These are phyloP conservation scores for Ensete glaucum DNA, from an alignment of 176 grass and related monocot genomes.

Conservation along the genomic window DNA sequence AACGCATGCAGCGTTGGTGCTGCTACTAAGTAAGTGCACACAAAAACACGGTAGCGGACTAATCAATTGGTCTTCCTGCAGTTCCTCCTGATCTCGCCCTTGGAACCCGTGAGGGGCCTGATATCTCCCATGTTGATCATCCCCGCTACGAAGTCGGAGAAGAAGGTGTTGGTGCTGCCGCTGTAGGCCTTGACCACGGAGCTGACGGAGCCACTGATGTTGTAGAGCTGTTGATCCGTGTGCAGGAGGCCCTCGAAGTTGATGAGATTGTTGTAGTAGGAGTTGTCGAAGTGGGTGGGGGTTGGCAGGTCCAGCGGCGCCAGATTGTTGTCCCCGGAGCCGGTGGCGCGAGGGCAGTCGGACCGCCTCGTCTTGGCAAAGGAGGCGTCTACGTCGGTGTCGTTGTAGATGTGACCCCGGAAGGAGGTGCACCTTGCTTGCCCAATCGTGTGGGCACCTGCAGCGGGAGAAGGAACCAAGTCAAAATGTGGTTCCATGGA, in stretches of 20 bases:
- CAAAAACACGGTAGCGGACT: no score
- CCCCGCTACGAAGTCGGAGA: constrained; percentile 31
- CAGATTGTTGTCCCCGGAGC: not conserved
- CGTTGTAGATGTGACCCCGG: constrained; percentile 7
- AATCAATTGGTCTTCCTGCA: constrained; percentile 39
- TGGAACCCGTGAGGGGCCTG: constrained; percentile 20
- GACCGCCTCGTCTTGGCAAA: not conserved
- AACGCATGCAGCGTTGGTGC: no score
- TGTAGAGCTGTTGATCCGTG: constrained; percentile 54
- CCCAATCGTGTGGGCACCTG: constrained; percentile 31
- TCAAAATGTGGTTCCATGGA: no score
- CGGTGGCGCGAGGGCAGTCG: constrained; percentile 2
- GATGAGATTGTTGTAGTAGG: constrained; percentile 46
- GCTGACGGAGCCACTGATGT: constrained; percentile 18
- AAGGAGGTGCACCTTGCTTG: constrained; percentile 8
- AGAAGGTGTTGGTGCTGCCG: constrained; percentile 17
- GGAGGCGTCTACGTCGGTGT: constrained; percentile 3
- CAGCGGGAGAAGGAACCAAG: no score
- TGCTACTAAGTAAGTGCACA: no score
- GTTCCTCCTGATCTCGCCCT: constrained; percentile 39
- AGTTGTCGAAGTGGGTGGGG: constrained; percentile 34
- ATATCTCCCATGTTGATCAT: constrained; percentile 58
- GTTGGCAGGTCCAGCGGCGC: not conserved
- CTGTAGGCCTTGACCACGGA: constrained; percentile 31
- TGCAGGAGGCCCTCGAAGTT: constrained; percentile 32